Evolutionary conservation across 1,284 basidiomycete genomes (phyloP).

Genomic region (Cutaneotrichosporon sp.): DNA sequence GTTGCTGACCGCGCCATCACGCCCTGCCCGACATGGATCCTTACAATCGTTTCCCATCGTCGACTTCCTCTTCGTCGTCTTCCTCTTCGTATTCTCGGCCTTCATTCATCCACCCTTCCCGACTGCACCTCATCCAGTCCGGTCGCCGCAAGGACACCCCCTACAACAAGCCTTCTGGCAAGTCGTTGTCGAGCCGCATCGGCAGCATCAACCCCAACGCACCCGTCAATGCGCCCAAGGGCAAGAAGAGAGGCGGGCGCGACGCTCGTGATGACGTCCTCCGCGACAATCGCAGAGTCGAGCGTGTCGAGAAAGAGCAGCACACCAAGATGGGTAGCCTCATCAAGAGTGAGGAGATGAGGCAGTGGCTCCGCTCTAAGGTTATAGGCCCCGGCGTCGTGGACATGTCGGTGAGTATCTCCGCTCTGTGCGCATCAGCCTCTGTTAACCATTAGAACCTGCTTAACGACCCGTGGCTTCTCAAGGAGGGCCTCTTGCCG

Average conservation of each 20-base stretch:
- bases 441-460: conserved; percentile 29
- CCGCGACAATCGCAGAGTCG: conserved; percentile 18
- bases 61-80: conserved; percentile 4
- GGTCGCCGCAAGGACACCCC: conserved; percentile 29
- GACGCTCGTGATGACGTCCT: conserved; percentile 30
- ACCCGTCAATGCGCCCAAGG: background rate
- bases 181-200: conserved; percentile 24
- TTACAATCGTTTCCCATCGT: background rate
- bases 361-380: conserved; percentile 44
- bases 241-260: conserved; percentile 16
- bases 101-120: conserved; percentile 12
- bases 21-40: background rate
- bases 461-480: conserved; percentile 42
- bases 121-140: conserved; percentile 20
- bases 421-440: too few species aligned
- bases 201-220: conserved; percentile 10
- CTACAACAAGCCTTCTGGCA: conserved; percentile 23
- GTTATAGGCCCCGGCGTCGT: conserved; percentile 41
- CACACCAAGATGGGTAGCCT: conserved; percentile 39
- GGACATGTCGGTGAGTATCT: conserved; percentile 35
- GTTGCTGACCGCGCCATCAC: background rate
- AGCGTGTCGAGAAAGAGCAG: conserved; percentile 26
- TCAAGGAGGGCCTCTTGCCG: conserved; percentile 43
- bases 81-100: background rate
- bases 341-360: conserved; percentile 42